phyloP scores from a whole-genome alignment of 2,329 filamentous ascomycete genomes.

The Trichoderma harzianum region DNA sequence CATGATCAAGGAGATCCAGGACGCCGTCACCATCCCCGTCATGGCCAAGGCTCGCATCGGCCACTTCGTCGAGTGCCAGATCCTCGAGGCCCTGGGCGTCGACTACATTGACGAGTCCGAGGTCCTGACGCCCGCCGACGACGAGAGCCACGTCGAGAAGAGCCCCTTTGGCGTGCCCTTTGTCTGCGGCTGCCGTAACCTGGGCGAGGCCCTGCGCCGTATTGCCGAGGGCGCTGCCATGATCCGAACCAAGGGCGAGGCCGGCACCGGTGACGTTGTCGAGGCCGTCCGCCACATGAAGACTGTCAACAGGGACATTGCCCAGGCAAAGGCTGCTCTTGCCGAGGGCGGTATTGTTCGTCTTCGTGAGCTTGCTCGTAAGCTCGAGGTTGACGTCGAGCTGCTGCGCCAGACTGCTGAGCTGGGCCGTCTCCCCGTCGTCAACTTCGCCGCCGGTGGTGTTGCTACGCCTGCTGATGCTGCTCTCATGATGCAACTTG shows the following conservation, averaged over 20 bases:
- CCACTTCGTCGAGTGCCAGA: slow-evolving; percentile 97
- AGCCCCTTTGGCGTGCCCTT: slow-evolving; percentile 78
- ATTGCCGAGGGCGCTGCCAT: slow-evolving; percentile 94
- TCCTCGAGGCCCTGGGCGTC: slow-evolving; percentile 89
- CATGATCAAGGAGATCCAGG: slow-evolving; percentile 95
- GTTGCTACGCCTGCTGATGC: slow-evolving; percentile 99
- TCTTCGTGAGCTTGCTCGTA: slow-evolving; percentile 70
- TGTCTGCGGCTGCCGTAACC: slow-evolving; percentile 92
- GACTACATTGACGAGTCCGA: slow-evolving; percentile 99
- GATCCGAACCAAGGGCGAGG: slow-evolving; percentile 98
- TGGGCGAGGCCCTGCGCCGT: slow-evolving; percentile 87
- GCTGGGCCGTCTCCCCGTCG: slow-evolving; percentile 84
- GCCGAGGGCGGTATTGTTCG: slow-evolving; percentile 48
- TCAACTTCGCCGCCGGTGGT: slow-evolving; percentile 97
- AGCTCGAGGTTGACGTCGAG: slow-evolving; percentile 73
- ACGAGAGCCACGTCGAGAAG: slow-evolving; percentile 90
- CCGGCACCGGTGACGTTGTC: slow-evolving; percentile 93
- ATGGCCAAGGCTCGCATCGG: slow-evolving; percentile 99
- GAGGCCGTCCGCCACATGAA: slow-evolving; percentile 97
- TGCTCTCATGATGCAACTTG: slow-evolving; percentile 96
- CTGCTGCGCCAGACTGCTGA: slow-evolving; percentile 84
- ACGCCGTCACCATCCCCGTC: slow-evolving; percentile 91
- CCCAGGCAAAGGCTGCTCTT: slow-evolving; percentile 73
- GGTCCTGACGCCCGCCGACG: slow-evolving; percentile 92
- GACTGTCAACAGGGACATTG: slow-evolving; percentile 79